phyloP scores from a whole-genome alignment of 441 rosid species.

The Flueggea neowawraea region DNA sequence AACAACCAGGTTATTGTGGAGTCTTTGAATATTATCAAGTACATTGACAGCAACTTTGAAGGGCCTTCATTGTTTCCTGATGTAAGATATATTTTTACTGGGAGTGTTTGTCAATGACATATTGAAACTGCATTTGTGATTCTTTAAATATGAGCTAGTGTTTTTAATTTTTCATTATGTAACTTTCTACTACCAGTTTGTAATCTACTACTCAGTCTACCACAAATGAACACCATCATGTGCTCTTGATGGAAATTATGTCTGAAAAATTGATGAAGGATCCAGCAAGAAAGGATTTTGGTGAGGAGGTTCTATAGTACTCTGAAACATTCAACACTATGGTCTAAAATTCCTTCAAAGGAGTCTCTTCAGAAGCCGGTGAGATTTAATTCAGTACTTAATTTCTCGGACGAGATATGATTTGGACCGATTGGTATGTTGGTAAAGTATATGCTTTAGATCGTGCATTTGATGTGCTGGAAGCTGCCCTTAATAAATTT shows the following conservation, averaged over 20 bases:
- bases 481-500: slow-evolving; percentile 1
- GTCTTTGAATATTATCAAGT: background rate
- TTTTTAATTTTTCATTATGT: no score
- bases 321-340: background rate
- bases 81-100: background rate
- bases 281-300: background rate
- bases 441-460: background rate
- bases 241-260: background rate
- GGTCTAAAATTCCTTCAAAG: background rate
- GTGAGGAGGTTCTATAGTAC: slow-evolving; percentile 3
- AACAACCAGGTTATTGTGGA: slow-evolving; percentile 3
- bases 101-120: no score
- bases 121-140: no score
- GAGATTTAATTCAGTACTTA: no score
- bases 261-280: background rate
- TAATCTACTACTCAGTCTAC: no score
- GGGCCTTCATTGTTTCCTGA: slow-evolving; percentile 6
- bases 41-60: slow-evolving; percentile 9
- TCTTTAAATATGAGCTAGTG: no score
- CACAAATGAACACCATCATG: no score
- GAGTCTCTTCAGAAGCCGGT: background rate
- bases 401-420: no score
- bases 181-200: no score
- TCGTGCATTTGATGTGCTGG: slow-evolving; percentile 8
- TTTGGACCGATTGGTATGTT: no score